Evolutionary conservation across 148 eudicot genomes (phyloP).

Genomic region (Rhododendron simsii): DNA sequence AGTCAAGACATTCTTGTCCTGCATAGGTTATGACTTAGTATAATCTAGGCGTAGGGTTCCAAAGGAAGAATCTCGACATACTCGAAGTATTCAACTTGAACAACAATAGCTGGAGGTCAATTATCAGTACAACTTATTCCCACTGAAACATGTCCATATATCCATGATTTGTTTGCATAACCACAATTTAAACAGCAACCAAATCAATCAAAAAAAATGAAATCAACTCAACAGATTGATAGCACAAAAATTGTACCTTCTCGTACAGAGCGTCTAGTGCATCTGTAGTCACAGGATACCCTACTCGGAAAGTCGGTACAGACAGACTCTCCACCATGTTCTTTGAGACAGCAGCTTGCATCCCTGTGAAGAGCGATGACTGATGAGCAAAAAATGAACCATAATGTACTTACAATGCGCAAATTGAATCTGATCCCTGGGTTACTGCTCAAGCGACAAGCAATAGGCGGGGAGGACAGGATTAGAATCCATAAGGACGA

Average conservation of each 20-base stretch:
- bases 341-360: conserved; percentile 92
- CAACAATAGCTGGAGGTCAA: conserved; percentile 38
- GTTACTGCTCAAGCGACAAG: background rate
- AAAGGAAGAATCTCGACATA: conserved; percentile 9
- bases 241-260: conserved; percentile 45
- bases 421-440: background rate
- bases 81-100: conserved; percentile 24
- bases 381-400: background rate
- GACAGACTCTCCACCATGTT: conserved; percentile 89
- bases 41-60: background rate
- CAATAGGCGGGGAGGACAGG: background rate
- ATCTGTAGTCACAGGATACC: conserved; percentile 78
- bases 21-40: background rate
- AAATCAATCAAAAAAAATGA: background rate
- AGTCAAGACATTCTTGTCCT: background rate
- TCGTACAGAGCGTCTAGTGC: conserved; percentile 91
- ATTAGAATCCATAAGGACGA: background rate
- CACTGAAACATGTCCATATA: conserved; percentile 72
- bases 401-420: background rate
- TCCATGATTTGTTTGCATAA: conserved; percentile 32
- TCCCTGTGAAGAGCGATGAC: conserved; percentile 27
- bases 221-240: background rate
- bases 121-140: conserved; percentile 66
- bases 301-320: conserved; percentile 92
- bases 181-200: background rate